Percentiles rank a stretch among this genome's conserved stretches.
phyloP scores from a whole-genome alignment of 164 flowering plant species.

The Protea cynaroides region DNA sequence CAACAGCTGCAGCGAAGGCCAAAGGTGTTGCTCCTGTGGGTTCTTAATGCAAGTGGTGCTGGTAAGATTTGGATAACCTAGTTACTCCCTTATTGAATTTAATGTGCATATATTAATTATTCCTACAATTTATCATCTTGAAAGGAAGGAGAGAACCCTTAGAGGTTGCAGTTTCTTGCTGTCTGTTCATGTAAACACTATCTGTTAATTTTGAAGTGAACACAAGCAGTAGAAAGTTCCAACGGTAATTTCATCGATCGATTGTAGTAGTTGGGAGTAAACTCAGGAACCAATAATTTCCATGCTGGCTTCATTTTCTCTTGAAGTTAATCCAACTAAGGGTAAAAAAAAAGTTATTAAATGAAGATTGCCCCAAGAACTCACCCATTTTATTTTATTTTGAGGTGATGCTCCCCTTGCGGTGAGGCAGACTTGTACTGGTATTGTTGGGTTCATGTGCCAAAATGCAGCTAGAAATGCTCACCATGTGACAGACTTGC shows the following conservation, averaged over 20 bases:
- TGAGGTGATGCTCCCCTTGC: too few relatives aligned
- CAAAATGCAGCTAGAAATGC: too few relatives aligned
- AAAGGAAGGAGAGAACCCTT: neutral
- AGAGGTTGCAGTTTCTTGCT: neutral
- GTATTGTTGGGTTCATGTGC: too few relatives aligned
- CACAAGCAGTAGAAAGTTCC: neutral
- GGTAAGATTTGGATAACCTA: conserved; percentile 9
- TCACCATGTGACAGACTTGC: too few relatives aligned
- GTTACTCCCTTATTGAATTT: conserved; percentile 4
- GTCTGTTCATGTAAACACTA: conserved; percentile 4
- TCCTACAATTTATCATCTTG: neutral
- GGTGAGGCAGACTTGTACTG: too few relatives aligned
- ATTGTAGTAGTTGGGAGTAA: neutral
- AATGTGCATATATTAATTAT: conserved; percentile 32
- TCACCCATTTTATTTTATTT: too few relatives aligned
- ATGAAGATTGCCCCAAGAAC: too few relatives aligned
- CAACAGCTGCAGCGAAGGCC: conserved; percentile 69
- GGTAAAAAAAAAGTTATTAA: too few relatives aligned
- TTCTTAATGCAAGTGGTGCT: conserved; percentile 28
- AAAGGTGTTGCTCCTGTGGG: conserved; percentile 85
- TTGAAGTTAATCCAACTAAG: too few relatives aligned
- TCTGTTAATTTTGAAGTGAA: neutral
- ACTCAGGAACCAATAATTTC: neutral
- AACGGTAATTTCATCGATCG: neutral
- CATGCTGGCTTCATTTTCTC: neutral